Base-by-base conservation (phyloP, 2,329 filamentous ascomycete species). In the Xylariomycetidae sp. region DNA sequence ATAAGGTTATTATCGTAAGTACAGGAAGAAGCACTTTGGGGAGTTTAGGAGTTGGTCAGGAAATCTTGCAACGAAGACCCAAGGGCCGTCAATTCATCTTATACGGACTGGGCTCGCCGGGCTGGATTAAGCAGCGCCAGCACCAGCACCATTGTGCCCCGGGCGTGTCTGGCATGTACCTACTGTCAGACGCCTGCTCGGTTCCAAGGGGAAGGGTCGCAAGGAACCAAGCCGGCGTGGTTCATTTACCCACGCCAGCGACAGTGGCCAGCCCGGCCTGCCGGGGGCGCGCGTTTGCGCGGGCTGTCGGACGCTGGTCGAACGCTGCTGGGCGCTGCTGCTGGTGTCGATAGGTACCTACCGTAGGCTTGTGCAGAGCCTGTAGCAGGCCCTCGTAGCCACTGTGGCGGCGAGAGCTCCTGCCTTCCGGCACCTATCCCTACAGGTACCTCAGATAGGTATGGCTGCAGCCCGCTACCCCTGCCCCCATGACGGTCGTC, bases 81-180 rank as follows among this genome's bases (percentile, higher is more conserved):
- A 52, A 49, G 46, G 48, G 46, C 34, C 25, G 39, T 49, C 46
- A 53, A 48, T 54, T 54, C 43, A 52, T 49, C 51, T 54, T 54
- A 55, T 55, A 54, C 48, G 45, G 44, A 40, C 40, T 35, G 40
- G 19, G 30, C 25, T 29, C 22, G 32, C 30, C 34, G 32, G n/a
- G n/a, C n/a, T n/a, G n/a, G n/a, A n/a, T 35, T 20, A 37, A 34
- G 37, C 32, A 40, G 35, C 34, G 27, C 35, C 12, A 29, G 41
- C 34, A 34, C 5, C 16, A 29, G 26, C 9, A 6, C 16, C 28
- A 10, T 16, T 10, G 26, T 13, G 15, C 26, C 10, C n/a, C 16
- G n/a, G 26, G 26, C 19, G 8, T 14, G 19, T 16, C 17, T 9
- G 29, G n/a, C 3, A n/a, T 31, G 19, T 15, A 13, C 9, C 30